These are phyloP conservation scores for Lonicera japonica DNA, from an alignment of 129 eudicot species.

Conservation along the genomic window DNA sequence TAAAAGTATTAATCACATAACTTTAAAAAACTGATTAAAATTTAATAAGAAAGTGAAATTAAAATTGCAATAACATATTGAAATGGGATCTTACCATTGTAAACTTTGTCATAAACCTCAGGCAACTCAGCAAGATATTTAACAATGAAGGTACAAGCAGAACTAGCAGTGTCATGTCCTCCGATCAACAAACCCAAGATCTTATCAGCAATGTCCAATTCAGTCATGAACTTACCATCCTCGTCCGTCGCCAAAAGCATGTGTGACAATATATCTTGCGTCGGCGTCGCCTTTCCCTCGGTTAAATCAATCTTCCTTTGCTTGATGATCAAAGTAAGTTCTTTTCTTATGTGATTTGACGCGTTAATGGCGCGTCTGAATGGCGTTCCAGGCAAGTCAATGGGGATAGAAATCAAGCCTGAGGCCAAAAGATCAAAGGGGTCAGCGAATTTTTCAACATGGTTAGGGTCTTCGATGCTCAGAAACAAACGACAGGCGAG, in stretches of 20 bases:
- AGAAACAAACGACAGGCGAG: background rate
- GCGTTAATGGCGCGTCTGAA: background rate
- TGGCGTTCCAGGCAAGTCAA: conserved; percentile 8
- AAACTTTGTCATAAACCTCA: background rate
- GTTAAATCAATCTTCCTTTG: conserved; percentile 3
- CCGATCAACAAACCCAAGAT: conserved; percentile 5
- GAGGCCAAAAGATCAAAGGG: conserved; percentile 5
- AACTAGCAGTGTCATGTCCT: conserved; percentile 6
- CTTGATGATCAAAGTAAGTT: background rate
- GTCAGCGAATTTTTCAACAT: background rate
- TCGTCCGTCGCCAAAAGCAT: background rate
- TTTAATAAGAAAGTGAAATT: too few relatives aligned
- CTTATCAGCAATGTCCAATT: background rate
- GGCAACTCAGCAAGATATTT: conserved; percentile 9
- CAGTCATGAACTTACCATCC: background rate
- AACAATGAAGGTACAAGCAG: conserved; percentile 5
- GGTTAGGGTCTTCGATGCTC: conserved; percentile 4
- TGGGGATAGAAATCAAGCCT: background rate
- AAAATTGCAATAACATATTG: too few relatives aligned
- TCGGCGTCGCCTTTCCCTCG: conserved; percentile 2
- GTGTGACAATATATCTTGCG: conserved; percentile 3
- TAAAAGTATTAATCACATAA: too few relatives aligned
- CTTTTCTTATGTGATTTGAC: background rate
- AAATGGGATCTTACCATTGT: background rate
- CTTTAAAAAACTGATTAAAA: too few relatives aligned